phyloP scores from a whole-genome alignment of 306 rosid genomes.

The Quercus mongolica region DNA sequence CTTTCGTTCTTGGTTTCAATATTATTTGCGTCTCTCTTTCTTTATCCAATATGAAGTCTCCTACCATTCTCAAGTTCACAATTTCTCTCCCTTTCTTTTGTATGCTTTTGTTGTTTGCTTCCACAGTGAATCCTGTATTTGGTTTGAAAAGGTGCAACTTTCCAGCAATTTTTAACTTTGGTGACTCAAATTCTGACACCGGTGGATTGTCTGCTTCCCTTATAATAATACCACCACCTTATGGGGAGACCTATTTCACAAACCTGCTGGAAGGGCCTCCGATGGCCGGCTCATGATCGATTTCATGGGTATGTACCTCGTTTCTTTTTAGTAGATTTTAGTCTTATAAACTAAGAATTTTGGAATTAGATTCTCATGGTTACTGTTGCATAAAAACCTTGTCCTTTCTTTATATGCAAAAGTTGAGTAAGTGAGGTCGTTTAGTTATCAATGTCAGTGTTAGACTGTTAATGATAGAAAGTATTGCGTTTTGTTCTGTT shows the following conservation, averaged over 20 bases:
- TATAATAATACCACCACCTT: slow-evolving; percentile 7
- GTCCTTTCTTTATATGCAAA: too few relatives aligned
- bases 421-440: too few relatives aligned
- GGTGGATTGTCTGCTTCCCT: slow-evolving; percentile 44
- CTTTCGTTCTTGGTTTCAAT: neutral
- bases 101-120: neutral
- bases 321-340: too few relatives aligned
- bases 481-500: too few relatives aligned
- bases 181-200: slow-evolving; percentile 53
- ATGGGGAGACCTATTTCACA: slow-evolving; percentile 36
- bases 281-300: too few relatives aligned
- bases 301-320: too few relatives aligned
- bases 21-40: neutral
- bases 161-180: slow-evolving; percentile 56
- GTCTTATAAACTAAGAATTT: too few relatives aligned
- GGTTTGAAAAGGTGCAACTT: slow-evolving; percentile 23
- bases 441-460: too few relatives aligned
- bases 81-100: neutral
- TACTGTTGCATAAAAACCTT: too few relatives aligned
- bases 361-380: too few relatives aligned
- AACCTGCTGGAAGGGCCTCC: too few relatives aligned
- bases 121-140: slow-evolving; percentile 2
- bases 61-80: neutral
- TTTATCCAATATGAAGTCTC: neutral
- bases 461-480: too few relatives aligned